Percentiles rank a stretch among this genome's conserved stretches.
Evolutionary conservation across 805 yeast species (phyloP).

Genomic region (Ascoidea asiatica): DNA sequence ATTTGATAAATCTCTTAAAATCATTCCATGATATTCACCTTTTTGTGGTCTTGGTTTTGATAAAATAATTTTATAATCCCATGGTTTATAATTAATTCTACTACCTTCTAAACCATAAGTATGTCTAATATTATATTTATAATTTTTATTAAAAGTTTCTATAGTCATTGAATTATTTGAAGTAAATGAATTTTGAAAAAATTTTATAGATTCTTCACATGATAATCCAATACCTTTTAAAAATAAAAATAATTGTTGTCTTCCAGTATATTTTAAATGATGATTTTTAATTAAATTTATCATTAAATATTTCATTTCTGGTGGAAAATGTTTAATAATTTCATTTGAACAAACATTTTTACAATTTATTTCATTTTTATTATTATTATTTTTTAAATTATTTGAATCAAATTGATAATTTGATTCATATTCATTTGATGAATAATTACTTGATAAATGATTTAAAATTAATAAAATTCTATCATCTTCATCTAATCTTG

Average conservation of each 20-base stretch:
- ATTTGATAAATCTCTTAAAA: slow-evolving; percentile 64
- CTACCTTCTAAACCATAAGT: slow-evolving; percentile 88
- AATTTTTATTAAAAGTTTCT: slow-evolving; percentile 79
- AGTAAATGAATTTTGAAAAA: slow-evolving; percentile 71
- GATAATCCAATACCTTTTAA: slow-evolving; percentile 81
- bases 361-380: slow-evolving; percentile 42
- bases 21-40: slow-evolving; percentile 83
- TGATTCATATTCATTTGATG: slow-evolving; percentile 31
- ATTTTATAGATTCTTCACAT: slow-evolving; percentile 76
- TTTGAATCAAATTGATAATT: slow-evolving; percentile 18
- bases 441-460: slow-evolving; percentile 64
- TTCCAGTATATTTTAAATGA: slow-evolving; percentile 71
- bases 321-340: slow-evolving; percentile 57
- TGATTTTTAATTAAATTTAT: slow-evolving; percentile 41
- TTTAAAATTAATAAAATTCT: slow-evolving; percentile 73
- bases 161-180: slow-evolving; percentile 36
- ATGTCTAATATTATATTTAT: slow-evolving; percentile 79
- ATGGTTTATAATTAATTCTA: slow-evolving; percentile 71
- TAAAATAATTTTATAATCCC: slow-evolving; percentile 71
- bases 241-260: slow-evolving; percentile 78
- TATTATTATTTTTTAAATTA: slow-evolving; percentile 19
- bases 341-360: slow-evolving; percentile 40
- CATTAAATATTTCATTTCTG: slow-evolving; percentile 64
- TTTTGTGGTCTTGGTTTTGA: slow-evolving; percentile 55
- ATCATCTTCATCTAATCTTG: slow-evolving; percentile 84